phyloP scores from a whole-genome alignment of 768 basidiomycete species.

The Leucogyrophana mollusca region DNA sequence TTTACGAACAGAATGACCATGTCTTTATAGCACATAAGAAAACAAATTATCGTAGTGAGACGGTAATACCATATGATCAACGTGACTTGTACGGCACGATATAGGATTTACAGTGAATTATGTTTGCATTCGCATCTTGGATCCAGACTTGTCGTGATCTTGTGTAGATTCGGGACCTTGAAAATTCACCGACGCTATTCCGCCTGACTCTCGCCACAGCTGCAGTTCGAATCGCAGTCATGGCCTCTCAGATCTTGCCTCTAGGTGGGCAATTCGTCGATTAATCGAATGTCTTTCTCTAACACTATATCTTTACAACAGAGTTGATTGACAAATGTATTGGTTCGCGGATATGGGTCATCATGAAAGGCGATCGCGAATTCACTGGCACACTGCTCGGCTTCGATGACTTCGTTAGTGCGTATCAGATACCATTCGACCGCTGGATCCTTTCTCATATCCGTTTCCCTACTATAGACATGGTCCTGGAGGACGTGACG shows the following conservation, averaged over 20 bases:
- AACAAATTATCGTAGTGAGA: slow-evolving; percentile 18
- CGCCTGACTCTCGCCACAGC: not conserved
- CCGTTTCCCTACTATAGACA: no score
- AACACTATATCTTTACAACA: slow-evolving; percentile 25
- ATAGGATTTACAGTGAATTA: no score
- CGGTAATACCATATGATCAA: slow-evolving; percentile 11
- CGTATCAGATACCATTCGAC: slow-evolving; percentile 39
- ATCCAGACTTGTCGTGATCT: no score
- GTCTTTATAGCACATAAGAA: slow-evolving; percentile 15
- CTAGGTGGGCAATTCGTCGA: slow-evolving; percentile 51
- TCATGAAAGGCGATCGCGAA: slow-evolving; percentile 97
- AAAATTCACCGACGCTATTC: not conserved
- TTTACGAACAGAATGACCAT: slow-evolving; percentile 17
- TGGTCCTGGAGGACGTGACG: slow-evolving; percentile 94
- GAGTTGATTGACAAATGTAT: slow-evolving; percentile 98
- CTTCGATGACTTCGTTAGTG: slow-evolving; percentile 99
- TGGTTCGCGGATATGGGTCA: slow-evolving; percentile 95
- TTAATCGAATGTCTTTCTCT: not conserved
- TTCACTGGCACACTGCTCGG: slow-evolving; percentile 94
- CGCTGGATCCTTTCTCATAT: no score
- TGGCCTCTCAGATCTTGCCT: slow-evolving; percentile 95
- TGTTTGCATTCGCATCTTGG: no score
- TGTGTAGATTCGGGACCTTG: no score
- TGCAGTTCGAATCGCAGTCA: slow-evolving; percentile 24
- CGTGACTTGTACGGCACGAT: no score